phyloP scores from a whole-genome alignment of 2,329 filamentous ascomycete species.

The Xylariaceae sp. region DNA sequence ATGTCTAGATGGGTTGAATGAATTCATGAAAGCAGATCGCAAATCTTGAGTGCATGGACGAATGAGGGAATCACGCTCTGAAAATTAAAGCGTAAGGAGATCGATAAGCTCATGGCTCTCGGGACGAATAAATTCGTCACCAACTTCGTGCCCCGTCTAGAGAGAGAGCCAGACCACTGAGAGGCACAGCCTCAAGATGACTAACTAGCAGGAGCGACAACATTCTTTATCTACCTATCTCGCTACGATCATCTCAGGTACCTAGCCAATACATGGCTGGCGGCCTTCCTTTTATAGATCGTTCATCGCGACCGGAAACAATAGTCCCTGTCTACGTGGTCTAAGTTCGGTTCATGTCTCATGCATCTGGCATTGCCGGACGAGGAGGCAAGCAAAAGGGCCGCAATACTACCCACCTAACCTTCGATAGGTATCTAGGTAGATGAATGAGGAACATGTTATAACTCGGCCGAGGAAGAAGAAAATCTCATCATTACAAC shows the following conservation, averaged over 20 bases:
- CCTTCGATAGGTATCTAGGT: too few relatives aligned
- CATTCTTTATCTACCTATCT: neutral
- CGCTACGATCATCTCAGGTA: neutral
- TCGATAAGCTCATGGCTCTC: neutral
- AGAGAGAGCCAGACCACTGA: conserved; percentile 2
- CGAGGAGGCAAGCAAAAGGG: neutral
- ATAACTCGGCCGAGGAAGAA: too few relatives aligned
- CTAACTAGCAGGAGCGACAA: neutral
- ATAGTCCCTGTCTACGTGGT: neutral
- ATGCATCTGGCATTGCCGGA: neutral
- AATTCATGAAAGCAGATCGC: too few relatives aligned
- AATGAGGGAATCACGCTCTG: too few relatives aligned
- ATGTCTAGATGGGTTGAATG: too few relatives aligned
- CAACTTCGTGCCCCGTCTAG: neutral
- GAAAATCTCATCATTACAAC: too few relatives aligned
- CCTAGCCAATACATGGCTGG: neutral
- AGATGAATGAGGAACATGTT: too few relatives aligned
- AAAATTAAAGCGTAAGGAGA: neutral
- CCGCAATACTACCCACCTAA: too few relatives aligned
- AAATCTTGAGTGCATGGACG: too few relatives aligned
- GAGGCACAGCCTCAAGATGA: neutral
- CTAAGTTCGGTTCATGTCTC: neutral
- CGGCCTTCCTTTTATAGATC: neutral
- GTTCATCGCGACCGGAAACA: neutral
- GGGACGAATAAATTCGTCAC: neutral